These are phyloP conservation scores for Mentha longifolia DNA, from an alignment of 257 asterid genomes.

Conservation along the genomic window DNA sequence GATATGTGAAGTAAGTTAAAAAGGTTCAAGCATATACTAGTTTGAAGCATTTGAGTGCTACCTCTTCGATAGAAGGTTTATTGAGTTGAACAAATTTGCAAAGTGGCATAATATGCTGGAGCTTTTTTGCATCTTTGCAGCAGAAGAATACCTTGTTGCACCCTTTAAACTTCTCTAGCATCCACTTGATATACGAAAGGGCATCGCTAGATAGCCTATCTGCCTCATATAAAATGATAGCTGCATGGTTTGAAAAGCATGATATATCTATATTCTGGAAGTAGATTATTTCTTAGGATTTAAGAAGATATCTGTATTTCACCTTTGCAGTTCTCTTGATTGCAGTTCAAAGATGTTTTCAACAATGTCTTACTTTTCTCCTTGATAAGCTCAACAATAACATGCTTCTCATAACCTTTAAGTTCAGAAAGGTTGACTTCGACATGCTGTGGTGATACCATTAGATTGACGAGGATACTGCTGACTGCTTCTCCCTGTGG, in stretches of 20 bases:
- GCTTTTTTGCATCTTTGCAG: conserved; percentile 79
- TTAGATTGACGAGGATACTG: conserved; percentile 65
- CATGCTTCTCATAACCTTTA: conserved; percentile 80
- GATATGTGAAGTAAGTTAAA: conserved; percentile 26
- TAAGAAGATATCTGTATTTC: conserved; percentile 23
- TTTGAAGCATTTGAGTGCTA: conserved; percentile 31
- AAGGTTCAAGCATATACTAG: conserved; percentile 1
- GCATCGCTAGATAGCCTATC: conserved; percentile 77
- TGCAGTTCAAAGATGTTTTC: conserved; percentile 30
- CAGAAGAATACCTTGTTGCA: conserved; percentile 72
- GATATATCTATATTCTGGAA: conserved; percentile 27
- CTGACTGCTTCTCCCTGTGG: conserved; percentile 78
- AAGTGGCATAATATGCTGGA: conserved; percentile 59
- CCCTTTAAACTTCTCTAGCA: conserved; percentile 70
- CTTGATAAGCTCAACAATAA: conserved; percentile 72
- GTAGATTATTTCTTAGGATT: conserved; percentile 11
- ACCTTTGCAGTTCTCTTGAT: conserved; percentile 61
- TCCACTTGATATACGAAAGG: conserved; percentile 73
- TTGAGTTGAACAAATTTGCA: conserved; percentile 70
- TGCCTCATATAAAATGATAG: conserved; percentile 66
- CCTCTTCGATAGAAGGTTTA: conserved; percentile 81
- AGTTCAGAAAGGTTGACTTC: conserved; percentile 80
- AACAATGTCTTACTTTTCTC: conserved; percentile 42
- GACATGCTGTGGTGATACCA: conserved; percentile 62
- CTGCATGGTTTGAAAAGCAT: conserved; percentile 48